Base-by-base conservation (phyloP, 176 grass and related monocot genomes). In the Musa itinerans region DNA sequence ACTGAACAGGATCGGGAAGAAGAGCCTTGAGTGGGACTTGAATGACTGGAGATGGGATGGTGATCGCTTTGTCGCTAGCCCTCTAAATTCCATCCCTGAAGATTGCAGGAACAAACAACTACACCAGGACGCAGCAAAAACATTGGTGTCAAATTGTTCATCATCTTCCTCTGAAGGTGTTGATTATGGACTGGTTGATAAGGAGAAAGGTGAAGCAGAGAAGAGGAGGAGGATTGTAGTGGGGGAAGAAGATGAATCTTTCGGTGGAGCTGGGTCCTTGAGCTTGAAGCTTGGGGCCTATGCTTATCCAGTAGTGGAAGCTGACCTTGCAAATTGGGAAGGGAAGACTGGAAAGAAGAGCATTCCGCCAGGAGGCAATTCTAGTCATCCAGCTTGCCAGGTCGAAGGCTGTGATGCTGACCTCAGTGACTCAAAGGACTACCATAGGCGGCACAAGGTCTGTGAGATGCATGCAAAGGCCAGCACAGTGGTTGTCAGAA, bases 11-110 rank as follows among this genome's bases (percentile, higher is more conserved):
- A 81, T 76, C 11, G 83, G 85, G 79, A 91, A 83, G 67, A 83
- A 78, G 74, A 74, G 83, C 62, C 85, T 93, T 27, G 88, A 92
- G 58, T 98, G 94, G 94, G 90, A 98, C 82, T 86, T 93, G 67
- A 93, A 98, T 78, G 86, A 89, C 13, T 98, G 94, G 94, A 89
- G 79, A 75, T 93, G 94, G 94, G 86, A 98, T 81, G 79, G 90
- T 14, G 88, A 98, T 19, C 79, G 76, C 52, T 79, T 74, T 55
- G 52, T 74, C 34, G 89, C 86, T 55, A 86, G 71, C 13, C 76
- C 83, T 2, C 63, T 69, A 24, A 66, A 52, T 56, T 14, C 58
- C 2, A 43, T 24, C 15, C 78, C 86, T 9, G 63, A 63, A 0
- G 79, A 11, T 53, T 78, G 81, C 52, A 10, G 76, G 65, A 84